Conservation (phyloP, 768 basidiomycete species). For the Amanita polypyramis region DNA sequence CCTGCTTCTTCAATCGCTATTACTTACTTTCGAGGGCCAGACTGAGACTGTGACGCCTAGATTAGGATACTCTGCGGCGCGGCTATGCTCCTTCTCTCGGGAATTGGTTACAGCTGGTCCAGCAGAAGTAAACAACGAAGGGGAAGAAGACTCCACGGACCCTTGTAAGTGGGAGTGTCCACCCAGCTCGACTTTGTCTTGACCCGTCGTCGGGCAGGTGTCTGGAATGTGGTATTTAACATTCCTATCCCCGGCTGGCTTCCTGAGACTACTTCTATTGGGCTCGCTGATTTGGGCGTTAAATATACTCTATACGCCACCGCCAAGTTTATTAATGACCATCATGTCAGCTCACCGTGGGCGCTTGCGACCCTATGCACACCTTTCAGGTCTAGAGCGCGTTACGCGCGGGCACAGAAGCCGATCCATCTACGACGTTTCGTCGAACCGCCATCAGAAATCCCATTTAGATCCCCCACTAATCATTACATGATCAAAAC, state of each 20-base stretch:
- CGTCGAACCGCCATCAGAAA: conserved; percentile 28
- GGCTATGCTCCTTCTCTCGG: conserved; percentile 57
- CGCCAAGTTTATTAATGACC: conserved; percentile 46
- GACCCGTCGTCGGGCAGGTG: conserved; percentile 19
- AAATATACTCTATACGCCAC: conserved; percentile 60
- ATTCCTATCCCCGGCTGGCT: conserved; percentile 88
- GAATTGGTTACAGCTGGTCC: conserved; percentile 47
- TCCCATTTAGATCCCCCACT: conserved; percentile 22
- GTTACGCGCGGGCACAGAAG: conserved; percentile 28
- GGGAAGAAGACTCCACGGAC: conserved; percentile 41
- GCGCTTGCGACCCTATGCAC: conserved; percentile 45
- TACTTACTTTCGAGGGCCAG: conserved; percentile 79
- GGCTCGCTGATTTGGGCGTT: conserved; percentile 42
- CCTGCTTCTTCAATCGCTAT: conserved; percentile 57
- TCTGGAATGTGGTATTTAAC: conserved; percentile 75
- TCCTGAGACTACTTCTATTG: conserved; percentile 46
- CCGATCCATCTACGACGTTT: conserved; percentile 45
- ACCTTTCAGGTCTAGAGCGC: conserved; percentile 38
- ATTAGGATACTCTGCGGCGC: conserved; percentile 57
- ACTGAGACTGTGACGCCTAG: conserved; percentile 57
- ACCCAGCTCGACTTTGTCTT: not conserved
- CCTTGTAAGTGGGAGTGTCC: conserved; percentile 30
- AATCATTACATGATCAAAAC: conserved; percentile 36
- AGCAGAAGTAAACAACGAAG: conserved; percentile 55
- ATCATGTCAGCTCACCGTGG: conserved; percentile 21